Percentiles rank a stretch among this genome's conserved stretches.
Conservation (phyloP, 202 grass and related monocot genomes). For the Musa balbisiana region DNA sequence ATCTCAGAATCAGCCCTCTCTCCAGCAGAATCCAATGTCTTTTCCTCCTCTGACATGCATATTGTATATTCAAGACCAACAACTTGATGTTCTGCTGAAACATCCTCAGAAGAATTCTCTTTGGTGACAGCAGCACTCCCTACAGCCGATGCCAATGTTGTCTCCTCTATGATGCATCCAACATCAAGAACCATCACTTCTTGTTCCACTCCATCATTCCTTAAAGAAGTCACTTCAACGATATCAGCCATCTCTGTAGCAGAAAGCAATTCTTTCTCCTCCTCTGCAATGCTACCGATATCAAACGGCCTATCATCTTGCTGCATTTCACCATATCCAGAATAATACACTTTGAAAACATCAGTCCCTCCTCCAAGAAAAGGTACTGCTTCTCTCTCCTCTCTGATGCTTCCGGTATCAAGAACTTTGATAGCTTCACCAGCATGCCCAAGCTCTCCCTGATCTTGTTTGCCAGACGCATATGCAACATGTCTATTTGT, state of each 20-base stretch:
- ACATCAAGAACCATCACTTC: not conserved
- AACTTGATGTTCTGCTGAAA: not conserved
- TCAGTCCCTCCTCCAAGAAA: slow-evolving; percentile 30
- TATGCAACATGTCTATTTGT: slow-evolving; percentile 16
- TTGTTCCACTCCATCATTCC: not conserved
- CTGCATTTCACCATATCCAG: not conserved
- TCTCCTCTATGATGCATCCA: not conserved
- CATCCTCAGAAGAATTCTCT: not conserved
- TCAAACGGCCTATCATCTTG: not conserved
- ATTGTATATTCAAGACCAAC: not conserved
- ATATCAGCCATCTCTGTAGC: not conserved
- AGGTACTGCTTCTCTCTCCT: slow-evolving; percentile 24
- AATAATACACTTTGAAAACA: slow-evolving; percentile 1
- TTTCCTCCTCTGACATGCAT: not conserved
- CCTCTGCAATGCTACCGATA: not conserved
- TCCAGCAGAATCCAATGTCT: not conserved
- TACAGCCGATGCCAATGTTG: not conserved
- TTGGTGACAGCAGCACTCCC: not conserved
- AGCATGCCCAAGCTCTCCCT: slow-evolving; percentile 6
- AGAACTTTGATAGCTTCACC: not conserved
- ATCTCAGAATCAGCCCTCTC: not conserved
- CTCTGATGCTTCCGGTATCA: not conserved
- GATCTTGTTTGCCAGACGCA: slow-evolving; percentile 2
- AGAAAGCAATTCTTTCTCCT: not conserved
- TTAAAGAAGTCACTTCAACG: too few relatives aligned